These are phyloP conservation scores for Suhomyces coccinellae DNA, from an alignment of 1,139 yeast species.

Conservation along the genomic window DNA sequence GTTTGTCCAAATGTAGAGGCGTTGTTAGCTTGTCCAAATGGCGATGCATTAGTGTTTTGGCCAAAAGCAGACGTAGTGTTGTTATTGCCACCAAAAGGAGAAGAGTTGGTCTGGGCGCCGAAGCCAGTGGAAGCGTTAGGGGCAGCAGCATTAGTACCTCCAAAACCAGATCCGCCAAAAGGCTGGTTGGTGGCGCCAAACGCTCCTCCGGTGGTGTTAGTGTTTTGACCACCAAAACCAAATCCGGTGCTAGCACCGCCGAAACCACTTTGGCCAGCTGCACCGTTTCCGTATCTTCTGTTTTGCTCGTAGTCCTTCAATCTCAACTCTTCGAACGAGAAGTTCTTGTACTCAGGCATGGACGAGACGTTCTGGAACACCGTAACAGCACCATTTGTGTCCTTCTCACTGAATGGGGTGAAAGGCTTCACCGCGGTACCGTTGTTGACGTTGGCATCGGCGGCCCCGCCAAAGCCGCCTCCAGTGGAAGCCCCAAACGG, in stretches of 20 bases:
- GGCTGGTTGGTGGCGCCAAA: conserved; percentile 23
- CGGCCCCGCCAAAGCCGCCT: conserved; percentile 33
- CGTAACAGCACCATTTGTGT: conserved; percentile 57
- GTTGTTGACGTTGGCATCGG: conserved; percentile 44
- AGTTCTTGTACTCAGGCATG: conserved; percentile 88
- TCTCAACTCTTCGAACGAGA: conserved; percentile 85
- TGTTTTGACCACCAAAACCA: conserved; percentile 28
- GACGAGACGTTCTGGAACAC: conserved; percentile 73
- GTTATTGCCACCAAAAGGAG: conserved; percentile 23
- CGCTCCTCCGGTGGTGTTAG: conserved; percentile 20
- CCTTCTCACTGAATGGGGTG: conserved; percentile 69
- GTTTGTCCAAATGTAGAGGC: conserved; percentile 17
- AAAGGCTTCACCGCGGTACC: conserved; percentile 79
- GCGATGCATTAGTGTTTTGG: conserved; percentile 14
- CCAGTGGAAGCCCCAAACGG: conserved; percentile 29
- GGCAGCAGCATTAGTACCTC: conserved; percentile 12
- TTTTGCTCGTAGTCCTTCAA: conserved; percentile 82
- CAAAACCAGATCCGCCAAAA: conserved; percentile 20
- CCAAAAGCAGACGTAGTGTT: conserved; percentile 9
- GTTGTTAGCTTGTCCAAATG: conserved; percentile 19
- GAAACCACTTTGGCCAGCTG: conserved; percentile 10
- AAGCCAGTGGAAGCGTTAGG: conserved; percentile 14
- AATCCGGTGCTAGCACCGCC: conserved; percentile 17
- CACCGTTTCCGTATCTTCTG: conserved; percentile 56
- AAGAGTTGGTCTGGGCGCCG: conserved; percentile 19